Conservation (phyloP, 192 early-diverging fungal species). For the Coemansia sp. region DNA sequence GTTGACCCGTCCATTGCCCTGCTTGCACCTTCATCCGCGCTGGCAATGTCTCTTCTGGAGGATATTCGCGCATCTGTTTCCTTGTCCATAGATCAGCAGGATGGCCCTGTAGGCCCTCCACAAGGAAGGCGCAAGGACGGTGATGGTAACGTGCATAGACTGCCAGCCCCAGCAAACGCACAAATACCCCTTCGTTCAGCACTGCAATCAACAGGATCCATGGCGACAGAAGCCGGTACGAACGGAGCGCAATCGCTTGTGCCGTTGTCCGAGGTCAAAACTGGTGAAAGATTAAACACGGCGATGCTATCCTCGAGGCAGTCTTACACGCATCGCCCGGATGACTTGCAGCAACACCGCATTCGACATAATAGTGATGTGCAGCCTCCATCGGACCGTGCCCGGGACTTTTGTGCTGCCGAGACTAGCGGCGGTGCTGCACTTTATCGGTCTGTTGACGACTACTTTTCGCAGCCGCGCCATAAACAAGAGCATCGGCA, state of each 20-base stretch:
- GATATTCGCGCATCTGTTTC: constrained; percentile 49
- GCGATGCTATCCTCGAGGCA: neutral
- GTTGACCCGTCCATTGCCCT: constrained; percentile 54
- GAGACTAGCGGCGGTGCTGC: neutral
- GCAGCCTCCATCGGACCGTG: neutral
- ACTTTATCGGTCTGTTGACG: neutral
- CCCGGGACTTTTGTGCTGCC: neutral
- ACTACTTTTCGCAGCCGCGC: constrained; percentile 9
- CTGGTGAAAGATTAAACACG: neutral
- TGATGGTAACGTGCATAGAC: neutral
- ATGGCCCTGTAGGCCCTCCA: neutral
- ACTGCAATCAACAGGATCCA: neutral
- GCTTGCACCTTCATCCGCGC: constrained; percentile 44
- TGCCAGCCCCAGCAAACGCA: neutral
- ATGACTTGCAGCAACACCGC: neutral
- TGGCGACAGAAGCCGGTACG: neutral
- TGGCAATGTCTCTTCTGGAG: constrained; percentile 52
- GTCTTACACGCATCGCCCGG: neutral
- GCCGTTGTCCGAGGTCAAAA: neutral
- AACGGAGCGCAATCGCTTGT: neutral
- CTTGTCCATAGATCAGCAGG: constrained; percentile 7
- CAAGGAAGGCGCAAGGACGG: neutral
- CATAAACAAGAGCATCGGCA: neutral
- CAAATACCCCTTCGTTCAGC: neutral
- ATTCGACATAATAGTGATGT: neutral